Conservation (phyloP, 1,284 basidiomycete genomes). For the Trametes sp. region DNA sequence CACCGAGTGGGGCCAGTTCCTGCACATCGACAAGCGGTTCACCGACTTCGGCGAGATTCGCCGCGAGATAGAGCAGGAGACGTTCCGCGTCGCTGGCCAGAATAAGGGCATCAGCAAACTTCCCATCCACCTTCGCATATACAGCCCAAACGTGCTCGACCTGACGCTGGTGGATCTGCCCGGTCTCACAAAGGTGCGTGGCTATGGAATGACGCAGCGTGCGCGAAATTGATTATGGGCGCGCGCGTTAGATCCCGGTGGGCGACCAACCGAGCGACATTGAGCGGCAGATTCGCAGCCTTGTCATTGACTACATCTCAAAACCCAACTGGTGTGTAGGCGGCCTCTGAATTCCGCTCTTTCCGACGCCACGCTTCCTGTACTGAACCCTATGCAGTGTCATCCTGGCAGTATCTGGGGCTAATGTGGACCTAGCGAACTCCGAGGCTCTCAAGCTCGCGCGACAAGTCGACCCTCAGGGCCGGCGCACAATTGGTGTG, state of each 20-base stretch:
- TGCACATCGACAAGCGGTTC: slow-evolving; percentile 96
- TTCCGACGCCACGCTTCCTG: not conserved
- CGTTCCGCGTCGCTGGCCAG: slow-evolving; percentile 96
- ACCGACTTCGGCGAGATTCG: slow-evolving; percentile 95
- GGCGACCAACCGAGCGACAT: slow-evolving; percentile 95
- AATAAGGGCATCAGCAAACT: slow-evolving; percentile 98
- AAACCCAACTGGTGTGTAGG: slow-evolving; percentile 89
- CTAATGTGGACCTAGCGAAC: slow-evolving; percentile 98
- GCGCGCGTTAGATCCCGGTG: slow-evolving; percentile 75
- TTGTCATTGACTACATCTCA: slow-evolving; percentile 95
- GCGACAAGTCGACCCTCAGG: slow-evolving; percentile 94
- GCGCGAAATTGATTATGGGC: slow-evolving; percentile 2
- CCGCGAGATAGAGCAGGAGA: slow-evolving; percentile 98
- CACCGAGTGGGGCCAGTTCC: slow-evolving; percentile 95
- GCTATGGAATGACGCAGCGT: not conserved
- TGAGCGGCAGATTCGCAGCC: slow-evolving; percentile 93
- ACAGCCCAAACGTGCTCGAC: slow-evolving; percentile 94
- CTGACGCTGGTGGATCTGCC: slow-evolving; percentile 96
- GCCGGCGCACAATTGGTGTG: slow-evolving; percentile 94
- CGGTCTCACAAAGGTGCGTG: slow-evolving; percentile 89
- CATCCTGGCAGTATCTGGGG: slow-evolving; percentile 95
- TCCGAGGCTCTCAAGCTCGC: slow-evolving; percentile 98
- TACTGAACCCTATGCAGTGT: slow-evolving; percentile 62
- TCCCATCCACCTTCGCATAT: slow-evolving; percentile 94
- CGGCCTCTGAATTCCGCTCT: not conserved